Conservation (phyloP, 495 filamentous ascomycete species). For the Lichina pygmaea region DNA sequence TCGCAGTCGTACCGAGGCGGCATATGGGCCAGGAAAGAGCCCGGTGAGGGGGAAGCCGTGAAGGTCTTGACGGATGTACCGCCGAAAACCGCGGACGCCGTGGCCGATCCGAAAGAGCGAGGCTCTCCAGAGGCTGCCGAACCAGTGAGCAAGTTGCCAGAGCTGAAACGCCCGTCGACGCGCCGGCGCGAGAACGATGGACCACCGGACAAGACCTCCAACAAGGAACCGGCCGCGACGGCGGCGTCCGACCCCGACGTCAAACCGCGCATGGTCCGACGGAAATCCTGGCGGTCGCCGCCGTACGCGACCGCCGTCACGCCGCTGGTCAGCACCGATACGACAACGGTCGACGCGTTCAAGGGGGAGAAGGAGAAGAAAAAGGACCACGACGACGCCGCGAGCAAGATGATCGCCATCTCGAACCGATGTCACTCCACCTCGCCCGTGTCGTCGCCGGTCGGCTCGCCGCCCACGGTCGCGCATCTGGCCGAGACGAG, state of each 20-base stretch:
- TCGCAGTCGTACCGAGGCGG: slow-evolving; percentile 60
- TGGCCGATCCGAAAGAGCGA: not conserved
- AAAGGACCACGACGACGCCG: slow-evolving; percentile 25
- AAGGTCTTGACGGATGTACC: not conserved
- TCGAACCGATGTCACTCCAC: slow-evolving; percentile 29
- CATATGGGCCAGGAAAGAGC: slow-evolving; percentile 29
- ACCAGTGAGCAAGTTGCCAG: slow-evolving; percentile 32
- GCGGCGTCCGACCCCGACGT: slow-evolving; percentile 16
- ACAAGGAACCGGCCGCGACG: not conserved
- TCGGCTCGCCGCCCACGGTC: slow-evolving; percentile 19
- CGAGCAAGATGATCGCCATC: slow-evolving; percentile 37
- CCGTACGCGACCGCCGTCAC: slow-evolving; percentile 37
- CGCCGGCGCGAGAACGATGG: not conserved
- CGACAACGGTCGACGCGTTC: slow-evolving; percentile 29
- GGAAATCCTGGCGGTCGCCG: slow-evolving; percentile 28
- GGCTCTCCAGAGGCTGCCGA: not conserved
- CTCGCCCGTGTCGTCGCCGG: slow-evolving; percentile 25
- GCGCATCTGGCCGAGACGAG: slow-evolving; percentile 1
- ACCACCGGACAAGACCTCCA: too few relatives aligned
- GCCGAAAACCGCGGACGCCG: slow-evolving; percentile 2
- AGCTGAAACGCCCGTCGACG: slow-evolving; percentile 16
- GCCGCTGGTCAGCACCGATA: slow-evolving; percentile 34
- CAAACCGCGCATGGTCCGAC: slow-evolving; percentile 14
- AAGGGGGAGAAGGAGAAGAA: slow-evolving; percentile 12
- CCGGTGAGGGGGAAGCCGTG: slow-evolving; percentile 15